Percentiles rank a stretch among this genome's conserved stretches.
These are phyloP conservation scores for Thymus quinquecostatus DNA, from an alignment of 257 asterid genomes.

Conservation along the genomic window DNA sequence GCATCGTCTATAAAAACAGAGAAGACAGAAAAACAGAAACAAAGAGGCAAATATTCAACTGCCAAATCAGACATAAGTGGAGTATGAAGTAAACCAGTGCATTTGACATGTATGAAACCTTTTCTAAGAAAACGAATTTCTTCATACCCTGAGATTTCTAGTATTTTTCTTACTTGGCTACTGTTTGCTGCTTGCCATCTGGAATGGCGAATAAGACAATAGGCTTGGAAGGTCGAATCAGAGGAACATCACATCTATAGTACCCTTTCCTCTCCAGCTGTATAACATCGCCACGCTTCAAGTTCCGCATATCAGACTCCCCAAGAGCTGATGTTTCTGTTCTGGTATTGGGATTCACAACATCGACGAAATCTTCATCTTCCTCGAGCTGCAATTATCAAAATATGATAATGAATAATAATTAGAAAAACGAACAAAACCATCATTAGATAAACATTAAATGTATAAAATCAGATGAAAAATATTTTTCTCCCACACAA, in stretches of 20 bases:
- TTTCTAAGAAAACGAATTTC: neutral
- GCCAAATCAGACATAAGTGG: neutral
- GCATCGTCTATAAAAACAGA: neutral
- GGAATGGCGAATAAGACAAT: conserved; percentile 82
- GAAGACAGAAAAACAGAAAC: neutral
- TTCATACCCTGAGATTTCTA: neutral
- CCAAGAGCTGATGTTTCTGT: conserved; percentile 76
- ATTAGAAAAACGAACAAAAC: neutral
- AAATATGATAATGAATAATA: neutral
- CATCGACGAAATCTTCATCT: conserved; percentile 75
- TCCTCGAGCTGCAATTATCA: conserved; percentile 78
- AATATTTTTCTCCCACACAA: too few species aligned
- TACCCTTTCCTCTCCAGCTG: conserved; percentile 96
- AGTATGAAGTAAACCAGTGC: neutral
- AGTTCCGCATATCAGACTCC: conserved; percentile 84
- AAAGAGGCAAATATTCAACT: conserved; percentile 1
- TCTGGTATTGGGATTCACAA: conserved; percentile 74
- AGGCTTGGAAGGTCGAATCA: conserved; percentile 65
- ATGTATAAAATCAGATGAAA: too few species aligned
- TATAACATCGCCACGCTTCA: conserved; percentile 77
- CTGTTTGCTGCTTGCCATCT: conserved; percentile 83
- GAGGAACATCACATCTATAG: conserved; percentile 84
- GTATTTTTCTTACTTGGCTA: conserved; percentile 45
- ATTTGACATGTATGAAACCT: neutral
- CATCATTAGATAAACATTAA: neutral